Evolutionary conservation across 2,329 filamentous ascomycete genomes (phyloP).

Genomic region (Aspergillus sp.): DNA sequence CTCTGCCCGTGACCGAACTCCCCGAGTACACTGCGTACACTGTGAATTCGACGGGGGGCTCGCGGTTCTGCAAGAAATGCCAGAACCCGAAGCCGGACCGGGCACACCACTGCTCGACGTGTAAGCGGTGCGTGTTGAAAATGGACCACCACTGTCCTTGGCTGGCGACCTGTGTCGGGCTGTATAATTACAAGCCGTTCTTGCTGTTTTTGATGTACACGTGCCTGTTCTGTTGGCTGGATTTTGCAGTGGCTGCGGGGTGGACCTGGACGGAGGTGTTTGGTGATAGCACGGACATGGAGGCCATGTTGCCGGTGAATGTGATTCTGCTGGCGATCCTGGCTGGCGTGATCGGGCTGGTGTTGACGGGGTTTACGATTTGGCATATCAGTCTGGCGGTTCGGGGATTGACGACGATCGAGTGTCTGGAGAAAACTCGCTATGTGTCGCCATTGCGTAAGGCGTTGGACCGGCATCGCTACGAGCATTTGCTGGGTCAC

Average conservation of each 20-base stretch:
- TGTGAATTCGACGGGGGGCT: constrained; percentile 80
- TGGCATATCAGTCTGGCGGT: constrained; percentile 84
- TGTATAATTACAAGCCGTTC: constrained; percentile 94
- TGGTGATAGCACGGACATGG: constrained; percentile 59
- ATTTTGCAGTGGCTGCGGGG: constrained; percentile 64
- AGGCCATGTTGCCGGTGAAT: constrained; percentile 77
- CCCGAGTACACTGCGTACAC: constrained; percentile 67
- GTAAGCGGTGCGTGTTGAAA: constrained; percentile 88
- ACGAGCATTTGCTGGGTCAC: constrained; percentile 39
- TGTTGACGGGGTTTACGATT: constrained; percentile 76
- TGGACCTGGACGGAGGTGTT: constrained; percentile 86
- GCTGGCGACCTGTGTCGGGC: constrained; percentile 89
- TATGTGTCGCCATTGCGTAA: constrained; percentile 76
- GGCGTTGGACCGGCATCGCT: constrained; percentile 57
- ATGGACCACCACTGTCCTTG: constrained; percentile 99
- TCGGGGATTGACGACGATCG: constrained; percentile 83
- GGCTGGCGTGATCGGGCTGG: constrained; percentile 81
- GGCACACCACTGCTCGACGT: constrained; percentile 93
- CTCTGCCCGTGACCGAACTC: constrained; percentile 65
- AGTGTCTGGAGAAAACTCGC: constrained; percentile 89
- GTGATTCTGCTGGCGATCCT: constrained; percentile 82
- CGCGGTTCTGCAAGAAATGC: constrained; percentile 95
- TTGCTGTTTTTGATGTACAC: constrained; percentile 87
- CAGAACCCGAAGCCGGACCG: constrained; percentile 90
- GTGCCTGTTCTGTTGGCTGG: constrained; percentile 72